These are phyloP conservation scores for Cymodocea nodosa DNA, from an alignment of 116 monocot species.

Conservation along the genomic window DNA sequence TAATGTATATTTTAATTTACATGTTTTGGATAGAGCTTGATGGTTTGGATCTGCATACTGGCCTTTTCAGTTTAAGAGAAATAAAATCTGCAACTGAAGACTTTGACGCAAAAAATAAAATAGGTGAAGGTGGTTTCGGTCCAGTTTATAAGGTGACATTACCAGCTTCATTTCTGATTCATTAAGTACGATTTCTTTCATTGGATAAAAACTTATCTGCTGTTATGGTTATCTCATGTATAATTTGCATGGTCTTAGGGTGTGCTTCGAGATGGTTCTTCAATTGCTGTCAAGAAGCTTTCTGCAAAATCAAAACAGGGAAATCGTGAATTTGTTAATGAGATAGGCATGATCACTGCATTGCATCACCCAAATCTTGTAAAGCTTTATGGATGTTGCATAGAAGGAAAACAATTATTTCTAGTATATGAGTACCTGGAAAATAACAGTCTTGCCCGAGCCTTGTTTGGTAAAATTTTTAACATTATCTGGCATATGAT, in stretches of 20 bases:
- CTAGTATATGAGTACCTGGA: conserved; percentile 45
- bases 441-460: conserved; percentile 46
- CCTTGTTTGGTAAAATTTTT: conserved; percentile 24
- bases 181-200: neutral
- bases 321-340: conserved; percentile 44
- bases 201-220: no score
- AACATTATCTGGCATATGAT: neutral
- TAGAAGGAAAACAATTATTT: conserved; percentile 34
- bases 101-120: conserved; percentile 15
- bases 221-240: neutral
- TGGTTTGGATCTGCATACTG: conserved; percentile 12
- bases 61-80: conserved; percentile 12
- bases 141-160: conserved; percentile 18
- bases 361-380: conserved; percentile 45
- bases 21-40: conserved; percentile 4
- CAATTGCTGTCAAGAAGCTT: conserved; percentile 40
- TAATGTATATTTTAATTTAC: neutral
- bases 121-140: conserved; percentile 27
- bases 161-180: neutral
- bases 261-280: conserved; percentile 20
- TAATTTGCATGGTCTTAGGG: conserved; percentile 17
- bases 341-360: conserved; percentile 40
- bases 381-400: conserved; percentile 37
- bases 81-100: conserved; percentile 18
- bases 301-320: conserved; percentile 48